Conservation (phyloP, 2,329 filamentous ascomycete species). For the Sarocladiaceae sp. region DNA sequence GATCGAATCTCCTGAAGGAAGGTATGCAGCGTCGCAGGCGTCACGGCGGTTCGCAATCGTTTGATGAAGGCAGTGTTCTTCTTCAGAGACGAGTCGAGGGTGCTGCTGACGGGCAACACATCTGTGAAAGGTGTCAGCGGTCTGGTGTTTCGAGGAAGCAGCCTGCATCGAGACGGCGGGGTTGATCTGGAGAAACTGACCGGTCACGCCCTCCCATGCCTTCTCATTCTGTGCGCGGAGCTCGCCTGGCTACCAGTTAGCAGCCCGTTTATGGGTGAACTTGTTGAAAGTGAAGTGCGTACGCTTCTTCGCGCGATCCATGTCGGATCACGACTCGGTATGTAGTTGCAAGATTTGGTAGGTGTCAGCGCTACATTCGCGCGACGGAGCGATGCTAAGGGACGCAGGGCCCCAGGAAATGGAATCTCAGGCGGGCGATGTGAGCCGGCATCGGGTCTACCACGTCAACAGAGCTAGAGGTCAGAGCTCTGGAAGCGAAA, state of each 20-base stretch:
- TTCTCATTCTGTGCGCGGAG: constrained; percentile 80
- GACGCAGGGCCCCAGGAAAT: constrained; percentile 30
- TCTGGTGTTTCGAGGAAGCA: constrained; percentile 13
- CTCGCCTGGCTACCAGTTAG: constrained; percentile 57
- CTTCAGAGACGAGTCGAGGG: constrained; percentile 90
- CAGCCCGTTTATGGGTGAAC: neutral
- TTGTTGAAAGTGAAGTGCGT: constrained; percentile 17
- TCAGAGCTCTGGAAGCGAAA: constrained; percentile 10
- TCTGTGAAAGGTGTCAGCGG: constrained; percentile 41
- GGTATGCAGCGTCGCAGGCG: constrained; percentile 68
- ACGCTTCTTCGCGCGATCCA: constrained; percentile 64
- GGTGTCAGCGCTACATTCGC: constrained; percentile 40
- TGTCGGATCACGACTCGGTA: constrained; percentile 33
- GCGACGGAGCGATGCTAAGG: constrained; percentile 34
- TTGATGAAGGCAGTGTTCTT: constrained; percentile 99
- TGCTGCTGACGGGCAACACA: constrained; percentile 68
- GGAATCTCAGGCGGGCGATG: constrained; percentile 26
- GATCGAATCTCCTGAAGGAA: constrained; percentile 88
- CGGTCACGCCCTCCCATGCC: constrained; percentile 84
- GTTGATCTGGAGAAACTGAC: constrained; percentile 38
- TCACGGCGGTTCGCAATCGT: constrained; percentile 84
- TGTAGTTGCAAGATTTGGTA: constrained; percentile 12
- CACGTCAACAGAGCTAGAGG: constrained; percentile 19
- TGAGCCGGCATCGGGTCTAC: constrained; percentile 34
- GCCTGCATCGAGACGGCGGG: constrained; percentile 7